Evolutionary conservation across 164 flowering plant genomes (phyloP), one percentile per base, ranked within the genome.

Genomic region (Magnolia sinica): DNA sequence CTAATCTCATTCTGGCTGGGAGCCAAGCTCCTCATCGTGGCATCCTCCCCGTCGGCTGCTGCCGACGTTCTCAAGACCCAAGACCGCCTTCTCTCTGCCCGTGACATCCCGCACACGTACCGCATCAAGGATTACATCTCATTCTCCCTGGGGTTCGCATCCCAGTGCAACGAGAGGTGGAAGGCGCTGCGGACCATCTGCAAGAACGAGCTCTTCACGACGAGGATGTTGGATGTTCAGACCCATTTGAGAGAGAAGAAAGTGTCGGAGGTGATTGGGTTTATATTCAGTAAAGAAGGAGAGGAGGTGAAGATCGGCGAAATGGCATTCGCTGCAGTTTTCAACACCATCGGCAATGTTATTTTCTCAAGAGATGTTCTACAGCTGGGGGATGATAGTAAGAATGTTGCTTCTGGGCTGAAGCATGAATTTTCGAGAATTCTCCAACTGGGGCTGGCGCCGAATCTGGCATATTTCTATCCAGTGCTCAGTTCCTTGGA

Each of bases 11-110:
- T 86, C 23, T 27, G 71, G 29, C 78, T 84, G 6, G 86, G 86
- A 0, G n/a, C 76, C 6, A 70, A 81, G 63, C 76, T 80, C 69
- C 31, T 86, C 22, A 81, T 82, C 9, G 82, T 81, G 1, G 86
- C 80, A 4, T 82, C 84, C 4, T 77, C 84, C 0, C 84, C 88
- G 7, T 50, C 75, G 5, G 78, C 80, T 1, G 85, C 88, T 1
- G 50, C 77, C 2, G 77, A 82, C 22, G 59, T 86, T 52, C 84
- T 86, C 68, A 86, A 82, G 75, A 84, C 85, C 73, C 85, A 84
- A 22, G 86, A 86, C 51, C 75, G 73, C 11, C 9, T 20, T 63
- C 55, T 76, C 23, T 68, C 73, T 0, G 51, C 52, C 10, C 67
- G 73, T 1, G 69, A 23, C 31, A 52, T 68, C 66, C 78, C 73